Evolutionary conservation across 345 rosid genomes (phyloP), one percentile per base, ranked within the genome.

Genomic region (Murraya koenigii): DNA sequence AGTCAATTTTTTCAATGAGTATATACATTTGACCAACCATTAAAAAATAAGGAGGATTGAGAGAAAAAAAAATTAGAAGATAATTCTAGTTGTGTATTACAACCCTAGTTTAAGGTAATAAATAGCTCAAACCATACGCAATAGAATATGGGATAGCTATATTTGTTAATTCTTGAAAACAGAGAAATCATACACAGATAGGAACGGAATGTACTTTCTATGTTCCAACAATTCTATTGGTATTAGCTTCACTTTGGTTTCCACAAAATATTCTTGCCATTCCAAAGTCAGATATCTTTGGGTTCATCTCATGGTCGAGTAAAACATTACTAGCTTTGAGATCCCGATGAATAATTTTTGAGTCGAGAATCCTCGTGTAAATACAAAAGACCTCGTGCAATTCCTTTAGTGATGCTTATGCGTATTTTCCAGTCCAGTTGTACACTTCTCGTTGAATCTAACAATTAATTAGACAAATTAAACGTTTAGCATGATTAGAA

Each of bases 281-380:
- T 59, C 63, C 63, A 9, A 59, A 59, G 8, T 59, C 63, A 23
- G 63, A 59, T 59, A 59, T 59, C 63, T 59, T 59, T 11, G 63
- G 63, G 32, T 59, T 59, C 63, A 59, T 59, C 63, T 59, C 63
- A 10, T 2, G 63, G 6, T 59, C 63, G 1, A 59, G 63, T 25
- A 74, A 47, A 58, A 79, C n/a, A 33, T 79, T 79, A 25, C 82
- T 73, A 8, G 69, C 41, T 74, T 79, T 79, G 32, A 79, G 82
- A 59, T 79, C 82, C 2, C 78, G 75, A 22, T 84, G 87, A 54
- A 84, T 84, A 25, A 82, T 80, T 82, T 82, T 73, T 78, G 4
- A 82, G 79, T 10, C 84, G 81, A 52, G 89, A 86, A 66, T 86
- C 85, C 60, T 82, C 87, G 1, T 86, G 89, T 19, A 86, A 30